phyloP scores from a whole-genome alignment of 495 filamentous ascomycete species.

The Ascodesmis nigricans region DNA sequence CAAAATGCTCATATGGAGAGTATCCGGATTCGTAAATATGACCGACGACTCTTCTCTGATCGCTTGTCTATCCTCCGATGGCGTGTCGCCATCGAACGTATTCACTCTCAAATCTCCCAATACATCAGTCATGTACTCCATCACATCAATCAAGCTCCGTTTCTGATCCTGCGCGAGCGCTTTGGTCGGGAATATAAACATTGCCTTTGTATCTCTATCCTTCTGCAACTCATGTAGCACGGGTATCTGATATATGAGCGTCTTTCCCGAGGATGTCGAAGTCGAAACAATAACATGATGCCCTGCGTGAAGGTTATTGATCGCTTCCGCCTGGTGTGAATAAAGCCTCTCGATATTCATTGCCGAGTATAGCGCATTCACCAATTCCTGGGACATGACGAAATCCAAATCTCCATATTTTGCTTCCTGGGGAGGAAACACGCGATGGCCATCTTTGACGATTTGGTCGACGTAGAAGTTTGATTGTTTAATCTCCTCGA shows the following conservation, averaged over 20 bases:
- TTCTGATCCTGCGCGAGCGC: conserved; percentile 89
- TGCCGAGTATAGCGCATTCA: conserved; percentile 86
- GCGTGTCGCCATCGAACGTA: conserved; percentile 90
- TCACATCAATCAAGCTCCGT: conserved; percentile 64
- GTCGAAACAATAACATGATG: conserved; percentile 82
- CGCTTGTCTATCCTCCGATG: conserved; percentile 48
- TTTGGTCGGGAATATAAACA: conserved; percentile 98
- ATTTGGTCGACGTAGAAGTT: conserved; percentile 85
- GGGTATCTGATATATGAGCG: conserved; percentile 85
- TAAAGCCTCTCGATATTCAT: conserved; percentile 72
- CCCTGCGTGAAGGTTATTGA: conserved; percentile 68
- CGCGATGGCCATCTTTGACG: conserved; percentile 79
- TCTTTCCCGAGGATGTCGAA: conserved; percentile 90
- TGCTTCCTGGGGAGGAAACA: conserved; percentile 70
- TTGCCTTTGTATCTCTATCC: conserved; percentile 53
- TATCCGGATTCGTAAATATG: conserved; percentile 96
- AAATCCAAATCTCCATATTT: conserved; percentile 73
- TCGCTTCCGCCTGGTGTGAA: conserved; percentile 82
- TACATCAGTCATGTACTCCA: conserved; percentile 48
- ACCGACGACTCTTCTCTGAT: conserved; percentile 80
- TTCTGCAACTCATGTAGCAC: conserved; percentile 73
- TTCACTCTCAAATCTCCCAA: conserved; percentile 62
- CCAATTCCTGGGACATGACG: conserved; percentile 64
- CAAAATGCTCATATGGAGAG: conserved; percentile 87
- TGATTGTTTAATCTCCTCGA: conserved; percentile 56